Percentiles rank a stretch among this genome's conserved stretches.
Conservation (phyloP, 495 filamentous ascomycete species). For the Penicillium waksmanii region DNA sequence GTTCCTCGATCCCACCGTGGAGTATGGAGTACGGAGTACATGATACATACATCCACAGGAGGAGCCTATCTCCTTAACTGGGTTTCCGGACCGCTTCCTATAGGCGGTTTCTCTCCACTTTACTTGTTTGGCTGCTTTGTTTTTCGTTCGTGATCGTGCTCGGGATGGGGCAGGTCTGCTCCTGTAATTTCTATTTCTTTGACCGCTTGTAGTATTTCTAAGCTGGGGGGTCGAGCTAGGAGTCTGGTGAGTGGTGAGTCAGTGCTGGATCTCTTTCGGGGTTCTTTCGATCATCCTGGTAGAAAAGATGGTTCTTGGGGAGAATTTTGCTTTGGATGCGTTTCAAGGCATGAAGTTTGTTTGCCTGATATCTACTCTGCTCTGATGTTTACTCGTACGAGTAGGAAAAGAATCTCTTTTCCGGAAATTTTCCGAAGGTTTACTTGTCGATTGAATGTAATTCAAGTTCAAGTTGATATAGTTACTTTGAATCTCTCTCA, state of each 20-base stretch:
- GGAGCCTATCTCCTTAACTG: neutral
- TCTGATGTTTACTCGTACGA: too few relatives aligned
- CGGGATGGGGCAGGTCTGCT: neutral
- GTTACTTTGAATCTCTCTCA: too few relatives aligned
- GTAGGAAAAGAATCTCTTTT: too few relatives aligned
- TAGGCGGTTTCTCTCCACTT: slow-evolving; percentile 1
- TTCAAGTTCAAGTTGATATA: too few relatives aligned
- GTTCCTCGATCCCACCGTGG: neutral
- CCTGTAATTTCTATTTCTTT: slow-evolving; percentile 1
- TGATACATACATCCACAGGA: neutral
- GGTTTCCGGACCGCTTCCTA: neutral
- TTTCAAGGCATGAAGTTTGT: neutral
- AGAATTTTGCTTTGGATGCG: neutral
- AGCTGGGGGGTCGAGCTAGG: neutral
- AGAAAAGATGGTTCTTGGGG: neutral
- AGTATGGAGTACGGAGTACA: neutral
- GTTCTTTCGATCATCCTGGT: neutral
- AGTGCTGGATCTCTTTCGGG: neutral
- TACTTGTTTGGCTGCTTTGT: neutral
- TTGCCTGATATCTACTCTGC: neutral
- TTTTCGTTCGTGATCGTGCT: neutral
- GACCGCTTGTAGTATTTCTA: neutral
- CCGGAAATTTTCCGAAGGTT: too few relatives aligned
- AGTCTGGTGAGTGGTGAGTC: neutral
- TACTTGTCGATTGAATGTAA: too few relatives aligned